These are phyloP conservation scores for Arthrobotrys musiformis DNA, from an alignment of 2,329 filamentous ascomycete genomes.

Conservation along the genomic window DNA sequence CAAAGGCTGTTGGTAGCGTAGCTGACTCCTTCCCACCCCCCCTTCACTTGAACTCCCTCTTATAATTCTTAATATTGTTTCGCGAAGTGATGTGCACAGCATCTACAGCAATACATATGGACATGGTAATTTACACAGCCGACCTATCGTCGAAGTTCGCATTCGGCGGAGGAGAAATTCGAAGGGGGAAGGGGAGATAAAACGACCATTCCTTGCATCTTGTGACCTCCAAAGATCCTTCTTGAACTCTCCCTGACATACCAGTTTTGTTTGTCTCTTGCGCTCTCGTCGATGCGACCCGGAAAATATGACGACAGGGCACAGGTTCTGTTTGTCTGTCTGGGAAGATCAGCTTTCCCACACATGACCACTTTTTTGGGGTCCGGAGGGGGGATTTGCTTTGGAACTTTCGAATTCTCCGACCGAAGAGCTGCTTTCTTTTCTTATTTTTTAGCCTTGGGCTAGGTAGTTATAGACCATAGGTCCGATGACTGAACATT, in stretches of 20 bases:
- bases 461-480: no score
- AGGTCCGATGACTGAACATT: background rate
- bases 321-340: background rate
- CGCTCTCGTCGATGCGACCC: background rate
- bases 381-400: no score
- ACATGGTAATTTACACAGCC: constrained; percentile 7
- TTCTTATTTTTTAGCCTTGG: background rate
- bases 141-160: constrained; percentile 30
- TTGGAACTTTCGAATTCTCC: background rate
- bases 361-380: background rate
- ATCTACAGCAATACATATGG: background rate
- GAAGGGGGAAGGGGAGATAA: no score
- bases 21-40: background rate
- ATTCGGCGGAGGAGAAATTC: no score
- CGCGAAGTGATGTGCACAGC: constrained; percentile 11
- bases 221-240: background rate
- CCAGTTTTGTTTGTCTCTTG: background rate
- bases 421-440: background rate
- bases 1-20: constrained; percentile 17
- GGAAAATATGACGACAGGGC: background rate
- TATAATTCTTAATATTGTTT: no score
- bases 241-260: background rate
- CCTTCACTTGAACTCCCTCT: no score
- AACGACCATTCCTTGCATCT: background rate
- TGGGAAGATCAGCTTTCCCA: background rate